Evolutionary conservation across 768 basidiomycete genomes (phyloP), one percentile per base, ranked within the genome.

Genomic region (Lenzites betulinus): DNA sequence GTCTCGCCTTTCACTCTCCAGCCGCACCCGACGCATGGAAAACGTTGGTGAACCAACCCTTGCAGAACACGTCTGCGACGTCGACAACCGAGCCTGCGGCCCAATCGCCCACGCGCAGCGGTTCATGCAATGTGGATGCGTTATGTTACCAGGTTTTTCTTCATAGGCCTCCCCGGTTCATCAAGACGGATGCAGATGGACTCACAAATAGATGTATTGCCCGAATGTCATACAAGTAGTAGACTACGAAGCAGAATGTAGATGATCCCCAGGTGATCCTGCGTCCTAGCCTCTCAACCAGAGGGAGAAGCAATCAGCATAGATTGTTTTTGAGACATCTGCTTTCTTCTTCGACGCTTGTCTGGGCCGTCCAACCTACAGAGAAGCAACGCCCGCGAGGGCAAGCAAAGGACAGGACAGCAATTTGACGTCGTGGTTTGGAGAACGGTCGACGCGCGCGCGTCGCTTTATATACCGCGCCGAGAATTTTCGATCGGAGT

Each of bases 1-100:
- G 90, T 83, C 90, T 93, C 90, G 90, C 90, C 90, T 93, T 93
- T 79, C 81, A 75, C 67, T 88, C 90, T 78, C 78, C 91, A 91
- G 76, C 64, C 86, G 76, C 87, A 85, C 81, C 91, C 89, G 68
- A 66, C 84, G 43, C 9, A 12, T 70, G n/a, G n/a, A n/a, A n/a
- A n/a, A n/a, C 72, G 58, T 63, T 58, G 59, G 62, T 60, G 59
- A 71, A 67, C 65, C 75, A 50, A 20, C 26, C 6, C 15, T 18
- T 57, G 51, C n/a, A 44, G 44, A 57, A 62, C 60, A 54, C 35
- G 23, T 38, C 55, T 38, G 25, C 30, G 22, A 51, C 54, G 50
- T 22, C 25, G 35, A 3, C 22, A 30, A 55, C 50, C 33, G 22
- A 28, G 51, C 48, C 55, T 16, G 41, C 12, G 33, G 1, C 20